Conservation (phyloP, 225 moss, liverwort and hornwort genomes). For the Polytrichum formosum region DNA sequence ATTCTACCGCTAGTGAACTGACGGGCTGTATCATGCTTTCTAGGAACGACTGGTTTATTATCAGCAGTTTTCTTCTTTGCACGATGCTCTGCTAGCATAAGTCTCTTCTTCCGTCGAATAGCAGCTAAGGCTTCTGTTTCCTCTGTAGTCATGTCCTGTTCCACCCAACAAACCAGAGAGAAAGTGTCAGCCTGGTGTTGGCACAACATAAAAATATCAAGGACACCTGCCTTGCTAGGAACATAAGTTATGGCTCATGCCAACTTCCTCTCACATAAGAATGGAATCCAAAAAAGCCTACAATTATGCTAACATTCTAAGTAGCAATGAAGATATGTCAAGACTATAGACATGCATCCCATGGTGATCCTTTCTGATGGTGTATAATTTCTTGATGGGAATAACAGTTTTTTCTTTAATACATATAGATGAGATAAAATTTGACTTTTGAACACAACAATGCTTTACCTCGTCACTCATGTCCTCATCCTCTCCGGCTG, state of each 20-base stretch:
- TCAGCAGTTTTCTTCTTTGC: conserved; percentile 89
- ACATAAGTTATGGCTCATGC: no score
- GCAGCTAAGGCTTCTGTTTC: conserved; percentile 87
- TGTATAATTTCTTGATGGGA: no score
- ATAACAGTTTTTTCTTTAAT: no score
- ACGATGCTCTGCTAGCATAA: conserved; percentile 79
- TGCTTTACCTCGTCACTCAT: conserved; percentile 73
- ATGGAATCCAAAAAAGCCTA: no score
- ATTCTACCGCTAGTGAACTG: conserved; percentile 78
- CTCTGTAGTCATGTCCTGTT: conserved; percentile 61
- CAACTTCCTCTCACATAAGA: no score
- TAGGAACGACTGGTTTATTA: conserved; percentile 86
- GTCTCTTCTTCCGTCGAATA: conserved; percentile 89
- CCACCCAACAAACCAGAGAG: not conserved
- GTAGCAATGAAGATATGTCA: no score
- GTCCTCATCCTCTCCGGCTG: conserved; percentile 65
- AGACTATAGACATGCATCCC: no score
- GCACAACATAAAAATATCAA: no score
- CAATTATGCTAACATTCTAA: no score
- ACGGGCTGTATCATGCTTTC: conserved; percentile 75
- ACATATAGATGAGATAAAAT: no score
- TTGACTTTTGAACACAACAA: not conserved
- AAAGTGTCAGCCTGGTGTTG: not conserved
- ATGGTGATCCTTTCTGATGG: no score
- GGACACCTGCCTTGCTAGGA: no score